Evolutionary conservation across 768 basidiomycete genomes (phyloP), one percentile per base, ranked within the genome.

Genomic region (Lactifluus pinguis): DNA sequence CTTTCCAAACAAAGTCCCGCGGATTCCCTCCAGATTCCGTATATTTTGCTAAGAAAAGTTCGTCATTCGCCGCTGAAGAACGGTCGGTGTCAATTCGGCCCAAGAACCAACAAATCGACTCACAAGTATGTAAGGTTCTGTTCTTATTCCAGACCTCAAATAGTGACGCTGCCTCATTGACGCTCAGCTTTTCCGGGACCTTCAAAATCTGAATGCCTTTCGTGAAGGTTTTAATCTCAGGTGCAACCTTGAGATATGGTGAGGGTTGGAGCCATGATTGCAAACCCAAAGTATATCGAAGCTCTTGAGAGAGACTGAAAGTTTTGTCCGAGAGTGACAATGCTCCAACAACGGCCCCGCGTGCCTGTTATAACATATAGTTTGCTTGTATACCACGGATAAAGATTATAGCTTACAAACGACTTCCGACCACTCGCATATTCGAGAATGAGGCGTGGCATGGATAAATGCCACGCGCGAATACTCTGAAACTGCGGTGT

Each of bases 141-240:
- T 84, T 81, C 51, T 82, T 80, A 67, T 79, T 82, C 87, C 88
- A 93, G 15, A 91, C 64, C 62, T 92, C 85, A 66, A 89, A 91
- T 60, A 94, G 67, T 7, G 83, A 81, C 25, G 80, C 80, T 0
- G 92, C 91, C 71, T 95, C 94, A 17, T 75, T 69, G 6, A 86
- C 67, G 2, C 75, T 80, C 66, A 95, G 71, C 64, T 78, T 72
- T 25, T 80, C 82, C 0, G 88, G 87, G 2, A 84, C 77, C 7
- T 70, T 67, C 63, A 84, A 69, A 39, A 75, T 75, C 58, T 77
- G 70, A 57, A 86, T 71, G 2, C 85, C 87, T 49, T 77, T 67
- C 0, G 84, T 75, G 64, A 87, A 89, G 10, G 72, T 72, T 21
- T 75, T 66, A 39, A 89, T 69, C 6, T 73, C 75, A 25, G 75